Base-by-base conservation (phyloP, 805 yeast genomes). In the Maudiozyma turicensis region DNA sequence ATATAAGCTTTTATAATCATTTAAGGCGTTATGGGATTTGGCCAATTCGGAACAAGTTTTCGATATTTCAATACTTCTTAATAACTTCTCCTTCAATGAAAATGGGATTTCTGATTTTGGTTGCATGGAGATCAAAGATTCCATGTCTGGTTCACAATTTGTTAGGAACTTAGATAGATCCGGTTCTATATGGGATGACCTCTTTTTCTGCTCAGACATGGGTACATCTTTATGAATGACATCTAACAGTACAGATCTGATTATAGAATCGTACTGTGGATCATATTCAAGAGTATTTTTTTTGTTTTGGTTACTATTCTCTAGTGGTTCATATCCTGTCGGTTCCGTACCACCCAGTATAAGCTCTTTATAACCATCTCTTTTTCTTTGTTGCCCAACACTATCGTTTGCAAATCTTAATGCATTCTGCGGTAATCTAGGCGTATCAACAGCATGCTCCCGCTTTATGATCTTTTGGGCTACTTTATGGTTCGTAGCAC, bases 51-150 rank as follows among this genome's bases (percentile, higher is more conserved):
- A 71, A 56, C 88, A 83, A 28, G 84, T 74, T 50, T 76, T 77
- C 6, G 89, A 82, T 45, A 78, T 73, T 54, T 82, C 84, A 46
- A 85, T 75, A 44, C 69, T 72, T 20, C 67, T 61, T 28, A 77
- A 58, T 5, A 77, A 54, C 50, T 71, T 72, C 49, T 71, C 70
- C 45, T 58, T 63, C 54, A 56, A 54, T 49, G 53, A 59, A 44
- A 50, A 60, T 32, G 61, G 65, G 8, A 57, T 41, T 10, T 45
- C 37, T 30, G 33, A 14, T 6, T 37, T 44, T 14, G 35, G 10
- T n/a, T 29, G 41, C 43, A 11, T 51, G 13, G 28, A 10, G 6
- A 44, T 43, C 30, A 11, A 20, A 8, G 29, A 31, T 15, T 48
- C 30, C 31, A 39, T 29, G 46, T 51, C 45, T 13, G 33, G n/a